These are phyloP conservation scores for Pythium periplocum DNA, from an alignment of 352 stramenopile genomes.

Conservation along the genomic window DNA sequence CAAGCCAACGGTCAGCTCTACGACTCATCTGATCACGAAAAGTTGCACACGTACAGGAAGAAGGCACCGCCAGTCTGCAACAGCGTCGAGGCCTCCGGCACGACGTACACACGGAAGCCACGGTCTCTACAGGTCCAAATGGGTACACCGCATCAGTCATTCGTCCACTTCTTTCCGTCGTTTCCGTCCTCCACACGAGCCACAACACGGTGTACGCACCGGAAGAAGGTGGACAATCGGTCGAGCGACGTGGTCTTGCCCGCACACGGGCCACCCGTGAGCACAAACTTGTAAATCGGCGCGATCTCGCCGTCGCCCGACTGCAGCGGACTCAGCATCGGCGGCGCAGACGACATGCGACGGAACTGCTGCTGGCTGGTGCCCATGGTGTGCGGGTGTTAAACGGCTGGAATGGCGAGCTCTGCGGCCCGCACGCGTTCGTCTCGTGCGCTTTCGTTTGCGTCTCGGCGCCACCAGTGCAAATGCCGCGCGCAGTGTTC, in stretches of 20 bases:
- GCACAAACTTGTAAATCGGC: slow-evolving; percentile 91
- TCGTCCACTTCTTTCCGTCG: neutral
- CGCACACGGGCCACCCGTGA: slow-evolving; percentile 93
- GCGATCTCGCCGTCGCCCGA: slow-evolving; percentile 59
- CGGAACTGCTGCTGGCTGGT: slow-evolving; percentile 35
- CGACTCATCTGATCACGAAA: neutral
- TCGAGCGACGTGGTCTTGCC: slow-evolving; percentile 95
- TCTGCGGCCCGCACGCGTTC: no score
- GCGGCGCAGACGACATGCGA: slow-evolving; percentile 24
- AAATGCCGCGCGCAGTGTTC: no score
- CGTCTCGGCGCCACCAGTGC: no score
- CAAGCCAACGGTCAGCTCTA: neutral
- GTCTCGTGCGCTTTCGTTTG: no score
- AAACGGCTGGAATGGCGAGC: no score
- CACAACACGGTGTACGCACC: slow-evolving; percentile 16
- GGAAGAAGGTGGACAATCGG: slow-evolving; percentile 86
- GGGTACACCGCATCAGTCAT: slow-evolving; percentile 4
- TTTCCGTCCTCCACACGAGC: neutral
- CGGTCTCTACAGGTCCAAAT: slow-evolving; percentile 48
- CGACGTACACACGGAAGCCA: slow-evolving; percentile 93
- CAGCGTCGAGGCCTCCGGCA: slow-evolving; percentile 94
- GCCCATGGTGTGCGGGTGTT: slow-evolving; percentile 26
- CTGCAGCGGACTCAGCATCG: slow-evolving; percentile 64
- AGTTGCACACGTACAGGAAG: slow-evolving; percentile 55
- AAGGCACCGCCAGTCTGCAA: slow-evolving; percentile 91